These are phyloP conservation scores for Clonostachys chloroleuca DNA, from an alignment of 2,329 filamentous ascomycete species.

Conservation along the genomic window DNA sequence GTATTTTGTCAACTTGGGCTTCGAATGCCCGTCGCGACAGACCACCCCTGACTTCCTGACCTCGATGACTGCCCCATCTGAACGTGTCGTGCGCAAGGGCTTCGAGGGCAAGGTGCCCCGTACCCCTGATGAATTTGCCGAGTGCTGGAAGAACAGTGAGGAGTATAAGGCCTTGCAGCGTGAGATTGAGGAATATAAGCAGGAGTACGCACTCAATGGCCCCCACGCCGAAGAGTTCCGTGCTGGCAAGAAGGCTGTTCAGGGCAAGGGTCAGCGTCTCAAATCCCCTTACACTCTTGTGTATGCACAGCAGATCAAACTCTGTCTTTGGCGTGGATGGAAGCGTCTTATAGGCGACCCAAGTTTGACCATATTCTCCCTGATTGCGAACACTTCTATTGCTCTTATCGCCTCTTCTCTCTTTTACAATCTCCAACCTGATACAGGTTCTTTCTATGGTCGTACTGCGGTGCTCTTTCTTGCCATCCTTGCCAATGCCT, in stretches of 20 bases:
- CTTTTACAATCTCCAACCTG: conserved; percentile 37
- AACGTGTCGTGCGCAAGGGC: conserved; percentile 50
- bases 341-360: conserved; percentile 32
- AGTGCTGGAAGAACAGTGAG: conserved; percentile 21
- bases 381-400: conserved; percentile 39
- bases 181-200: conserved; percentile 18
- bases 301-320: conserved; percentile 36
- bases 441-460: conserved; percentile 34
- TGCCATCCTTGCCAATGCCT: conserved; percentile 41
- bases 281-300: conserved; percentile 44
- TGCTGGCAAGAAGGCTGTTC: conserved; percentile 13
- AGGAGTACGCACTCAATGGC: conserved; percentile 12
- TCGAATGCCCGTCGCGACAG: conserved; percentile 60
- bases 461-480: conserved; percentile 42
- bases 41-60: conserved; percentile 71
- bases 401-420: conserved; percentile 44
- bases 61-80: conserved; percentile 58
- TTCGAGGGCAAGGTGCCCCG: conserved; percentile 35
- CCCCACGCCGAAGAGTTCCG: conserved; percentile 15
- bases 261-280: conserved; percentile 28
- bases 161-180: conserved; percentile 16
- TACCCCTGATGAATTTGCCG: conserved; percentile 28
- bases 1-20: conserved; percentile 65
- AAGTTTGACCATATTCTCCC: conserved; percentile 36
- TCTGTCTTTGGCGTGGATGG: conserved; percentile 34